phyloP scores from a whole-genome alignment of 2,329 filamentous ascomycete genomes.

The Chalara sp. region DNA sequence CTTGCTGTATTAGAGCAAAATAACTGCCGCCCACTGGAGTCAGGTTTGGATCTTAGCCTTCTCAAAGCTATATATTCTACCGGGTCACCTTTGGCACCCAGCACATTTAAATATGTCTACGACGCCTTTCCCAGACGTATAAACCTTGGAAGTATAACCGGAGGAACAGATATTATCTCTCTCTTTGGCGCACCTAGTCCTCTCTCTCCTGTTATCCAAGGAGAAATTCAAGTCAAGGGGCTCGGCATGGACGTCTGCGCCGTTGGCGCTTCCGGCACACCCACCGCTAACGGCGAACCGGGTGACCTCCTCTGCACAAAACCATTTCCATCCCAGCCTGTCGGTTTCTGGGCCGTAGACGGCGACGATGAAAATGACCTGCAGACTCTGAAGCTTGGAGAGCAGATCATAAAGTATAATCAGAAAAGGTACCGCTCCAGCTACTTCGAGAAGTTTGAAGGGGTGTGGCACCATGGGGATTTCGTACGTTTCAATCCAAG shows the following conservation, averaged over 20 bases:
- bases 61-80: conserved; percentile 90
- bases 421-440: conserved; percentile 63
- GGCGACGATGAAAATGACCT: not conserved
- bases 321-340: conserved; percentile 86
- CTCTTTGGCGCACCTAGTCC: conserved; percentile 84
- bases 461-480: conserved; percentile 90
- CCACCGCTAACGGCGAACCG: conserved; percentile 50
- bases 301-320: conserved; percentile 83
- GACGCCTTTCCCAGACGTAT: conserved; percentile 70
- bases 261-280: conserved; percentile 41
- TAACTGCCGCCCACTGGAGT: conserved; percentile 48
- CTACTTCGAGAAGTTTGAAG: conserved; percentile 80
- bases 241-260: conserved; percentile 71
- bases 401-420: not conserved
- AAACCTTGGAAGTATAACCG: conserved; percentile 88
- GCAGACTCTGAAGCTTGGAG: not conserved
- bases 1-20: conserved; percentile 85
- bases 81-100: conserved; percentile 84
- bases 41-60: conserved; percentile 47
- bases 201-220: conserved; percentile 62
- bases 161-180: conserved; percentile 93
- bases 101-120: conserved; percentile 89
- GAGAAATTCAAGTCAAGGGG: conserved; percentile 72
- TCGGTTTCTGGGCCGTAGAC: conserved; percentile 70
- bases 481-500: conserved; percentile 67